Conservation (phyloP, 169 alveolate genomes). For the Cryptosporidium meleagridis region DNA sequence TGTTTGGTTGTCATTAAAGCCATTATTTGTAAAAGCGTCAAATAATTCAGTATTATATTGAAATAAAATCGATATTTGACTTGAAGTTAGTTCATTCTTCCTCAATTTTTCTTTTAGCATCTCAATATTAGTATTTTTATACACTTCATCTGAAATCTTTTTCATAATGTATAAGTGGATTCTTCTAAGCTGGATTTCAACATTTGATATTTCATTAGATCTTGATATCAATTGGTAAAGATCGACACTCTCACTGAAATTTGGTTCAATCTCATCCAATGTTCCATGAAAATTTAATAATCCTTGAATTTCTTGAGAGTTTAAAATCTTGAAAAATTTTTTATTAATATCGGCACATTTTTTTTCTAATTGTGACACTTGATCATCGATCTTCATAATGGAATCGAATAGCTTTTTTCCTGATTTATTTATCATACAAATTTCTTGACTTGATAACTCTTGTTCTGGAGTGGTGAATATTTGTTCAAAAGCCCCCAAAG, state of each 20-base stretch:
- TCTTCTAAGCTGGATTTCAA: conserved; percentile 37
- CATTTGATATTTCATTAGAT: not conserved
- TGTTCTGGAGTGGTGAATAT: not conserved
- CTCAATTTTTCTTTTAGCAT: conserved; percentile 18
- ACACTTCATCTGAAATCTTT: conserved; percentile 45
- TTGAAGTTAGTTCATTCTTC: conserved; percentile 53
- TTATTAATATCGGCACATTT: not conserved
- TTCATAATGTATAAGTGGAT: conserved; percentile 22
- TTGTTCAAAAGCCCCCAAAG: not conserved
- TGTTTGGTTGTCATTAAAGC: too few relatives aligned
- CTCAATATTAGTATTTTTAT: conserved; percentile 6
- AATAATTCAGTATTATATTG: conserved; percentile 11
- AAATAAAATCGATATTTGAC: conserved; percentile 47
- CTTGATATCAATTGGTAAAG: conserved; percentile 16
- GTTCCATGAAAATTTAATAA: not conserved
- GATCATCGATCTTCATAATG: conserved; percentile 7
- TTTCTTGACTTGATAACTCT: not conserved
- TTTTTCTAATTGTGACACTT: conserved; percentile 10
- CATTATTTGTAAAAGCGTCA: not conserved
- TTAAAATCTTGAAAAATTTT: not conserved
- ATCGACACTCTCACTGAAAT: not conserved
- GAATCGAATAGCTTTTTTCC: conserved; percentile 11
- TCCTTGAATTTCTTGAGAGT: not conserved
- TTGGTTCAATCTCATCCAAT: not conserved
- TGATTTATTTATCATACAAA: not conserved